These are phyloP conservation scores for Graphilbum fragrans DNA, from an alignment of 2,329 filamentous ascomycete species.

Conservation along the genomic window DNA sequence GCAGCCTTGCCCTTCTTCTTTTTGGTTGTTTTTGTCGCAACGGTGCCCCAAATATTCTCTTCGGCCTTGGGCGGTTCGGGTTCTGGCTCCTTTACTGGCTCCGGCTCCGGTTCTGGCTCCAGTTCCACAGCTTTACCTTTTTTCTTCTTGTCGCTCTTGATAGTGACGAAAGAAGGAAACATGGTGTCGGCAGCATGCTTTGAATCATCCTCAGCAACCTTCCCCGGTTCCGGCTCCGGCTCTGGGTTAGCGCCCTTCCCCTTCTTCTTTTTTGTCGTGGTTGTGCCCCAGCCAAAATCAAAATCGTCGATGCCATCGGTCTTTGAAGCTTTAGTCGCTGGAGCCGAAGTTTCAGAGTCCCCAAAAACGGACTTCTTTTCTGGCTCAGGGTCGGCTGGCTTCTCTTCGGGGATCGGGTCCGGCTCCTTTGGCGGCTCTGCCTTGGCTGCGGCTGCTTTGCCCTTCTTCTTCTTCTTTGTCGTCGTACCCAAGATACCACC, in stretches of 20 bases:
- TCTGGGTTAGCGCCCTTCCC: slow-evolving; percentile 11
- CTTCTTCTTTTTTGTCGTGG: slow-evolving; percentile 13
- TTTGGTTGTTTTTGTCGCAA: slow-evolving; percentile 17
- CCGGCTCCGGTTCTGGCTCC: slow-evolving; percentile 3
- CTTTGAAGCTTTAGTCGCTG: slow-evolving; percentile 5
- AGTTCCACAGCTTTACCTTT: slow-evolving; percentile 6
- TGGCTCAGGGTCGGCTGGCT: slow-evolving; percentile 2
- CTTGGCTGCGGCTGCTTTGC: slow-evolving; percentile 7
- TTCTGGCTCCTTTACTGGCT: slow-evolving; percentile 6
- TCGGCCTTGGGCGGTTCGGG: slow-evolving; percentile 13
- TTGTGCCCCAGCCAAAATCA: slow-evolving; percentile 17
- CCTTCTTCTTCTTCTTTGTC: slow-evolving; percentile 16
- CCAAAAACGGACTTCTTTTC: slow-evolving; percentile 6
- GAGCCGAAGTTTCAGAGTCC: slow-evolving; percentile 5
- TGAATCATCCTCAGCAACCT: slow-evolving; percentile 4
- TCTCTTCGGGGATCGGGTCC: slow-evolving; percentile 7
- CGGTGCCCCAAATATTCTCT: not conserved
- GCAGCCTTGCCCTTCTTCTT: slow-evolving; percentile 14
- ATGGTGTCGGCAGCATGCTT: slow-evolving; percentile 8
- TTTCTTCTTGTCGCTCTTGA: slow-evolving; percentile 28
- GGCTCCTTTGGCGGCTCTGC: not conserved
- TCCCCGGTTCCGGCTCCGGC: slow-evolving; percentile 3
- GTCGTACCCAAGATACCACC: not conserved
- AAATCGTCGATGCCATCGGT: slow-evolving; percentile 15
- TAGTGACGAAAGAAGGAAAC: slow-evolving; percentile 15